Percentiles rank a stretch among this genome's conserved stretches.
Conservation (phyloP, 192 early-diverging fungal genomes). For the Mortierella antarctica region DNA sequence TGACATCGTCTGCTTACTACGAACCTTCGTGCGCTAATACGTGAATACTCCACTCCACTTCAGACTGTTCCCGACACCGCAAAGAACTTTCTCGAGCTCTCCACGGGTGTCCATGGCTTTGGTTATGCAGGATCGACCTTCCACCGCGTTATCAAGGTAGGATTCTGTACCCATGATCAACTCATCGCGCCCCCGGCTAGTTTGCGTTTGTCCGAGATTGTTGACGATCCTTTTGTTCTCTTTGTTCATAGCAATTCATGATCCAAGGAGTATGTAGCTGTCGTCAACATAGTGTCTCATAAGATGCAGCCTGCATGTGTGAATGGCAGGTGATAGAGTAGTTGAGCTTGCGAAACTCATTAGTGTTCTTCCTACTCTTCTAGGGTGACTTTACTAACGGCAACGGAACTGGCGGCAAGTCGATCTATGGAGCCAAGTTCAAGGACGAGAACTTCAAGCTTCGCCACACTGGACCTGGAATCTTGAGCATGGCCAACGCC, state of each 20-base stretch:
- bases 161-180: neutral
- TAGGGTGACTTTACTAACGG: conserved; percentile 77
- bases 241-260: conserved; percentile 52
- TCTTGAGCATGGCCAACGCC: conserved; percentile 85
- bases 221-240: neutral
- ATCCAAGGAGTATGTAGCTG: conserved; percentile 54
- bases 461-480: conserved; percentile 83
- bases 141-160: conserved; percentile 79
- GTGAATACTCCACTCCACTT: neutral
- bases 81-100: conserved; percentile 95
- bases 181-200: too few species aligned
- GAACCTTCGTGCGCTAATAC: neutral
- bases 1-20: too few species aligned
- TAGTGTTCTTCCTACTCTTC: conserved; percentile 48
- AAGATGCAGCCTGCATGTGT: too few species aligned
- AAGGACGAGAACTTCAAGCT: conserved; percentile 89
- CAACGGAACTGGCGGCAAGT: conserved; percentile 83
- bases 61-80: conserved; percentile 75
- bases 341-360: too few species aligned
- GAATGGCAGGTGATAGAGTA: too few species aligned
- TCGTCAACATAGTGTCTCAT: neutral
- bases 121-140: conserved; percentile 56
- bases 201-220: too few species aligned
- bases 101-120: conserved; percentile 74
- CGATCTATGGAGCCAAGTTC: conserved; percentile 83